Percentiles rank a stretch among this genome's conserved stretches.
These are phyloP conservation scores for Eleusine coracana DNA, from an alignment of 176 grass and related monocot species.

Conservation along the genomic window DNA sequence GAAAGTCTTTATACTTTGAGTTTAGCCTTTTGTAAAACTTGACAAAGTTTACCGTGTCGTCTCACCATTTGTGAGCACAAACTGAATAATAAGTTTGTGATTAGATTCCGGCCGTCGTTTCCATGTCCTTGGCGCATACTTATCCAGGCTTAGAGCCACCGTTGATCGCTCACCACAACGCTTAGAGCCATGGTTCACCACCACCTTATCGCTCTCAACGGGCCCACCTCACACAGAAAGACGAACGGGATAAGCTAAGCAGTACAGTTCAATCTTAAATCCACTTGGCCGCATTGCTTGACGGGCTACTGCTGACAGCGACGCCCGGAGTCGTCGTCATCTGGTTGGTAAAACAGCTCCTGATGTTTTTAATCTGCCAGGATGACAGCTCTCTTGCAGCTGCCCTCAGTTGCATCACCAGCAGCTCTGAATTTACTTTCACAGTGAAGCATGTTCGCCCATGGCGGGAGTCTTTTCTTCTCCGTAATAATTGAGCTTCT, in stretches of 20 bases:
- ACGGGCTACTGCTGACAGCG: conserved; percentile 18
- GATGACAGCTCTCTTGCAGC: not conserved
- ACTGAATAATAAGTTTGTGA: not conserved
- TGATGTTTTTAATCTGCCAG: not conserved
- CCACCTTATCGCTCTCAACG: not conserved
- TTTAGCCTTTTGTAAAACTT: not conserved
- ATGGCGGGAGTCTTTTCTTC: no score
- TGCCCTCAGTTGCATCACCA: not conserved
- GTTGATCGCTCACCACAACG: not conserved
- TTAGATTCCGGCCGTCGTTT: not conserved
- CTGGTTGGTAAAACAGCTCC: not conserved
- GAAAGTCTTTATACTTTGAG: not conserved
- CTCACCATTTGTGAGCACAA: not conserved
- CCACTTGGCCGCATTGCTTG: conserved; percentile 5
- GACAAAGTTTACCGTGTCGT: no score
- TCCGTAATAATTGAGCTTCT: not conserved
- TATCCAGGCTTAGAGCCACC: not conserved
- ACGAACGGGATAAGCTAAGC: not conserved
- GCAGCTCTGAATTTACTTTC: not conserved
- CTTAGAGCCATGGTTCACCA: not conserved
- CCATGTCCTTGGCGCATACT: not conserved
- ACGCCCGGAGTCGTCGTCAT: not conserved
- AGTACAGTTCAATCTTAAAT: not conserved
- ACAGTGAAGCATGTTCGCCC: not conserved
- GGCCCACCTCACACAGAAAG: not conserved